Evolutionary conservation across 768 basidiomycete genomes (phyloP), one percentile per base, ranked within the genome.

Genomic region (Mycena sanguinolenta): DNA sequence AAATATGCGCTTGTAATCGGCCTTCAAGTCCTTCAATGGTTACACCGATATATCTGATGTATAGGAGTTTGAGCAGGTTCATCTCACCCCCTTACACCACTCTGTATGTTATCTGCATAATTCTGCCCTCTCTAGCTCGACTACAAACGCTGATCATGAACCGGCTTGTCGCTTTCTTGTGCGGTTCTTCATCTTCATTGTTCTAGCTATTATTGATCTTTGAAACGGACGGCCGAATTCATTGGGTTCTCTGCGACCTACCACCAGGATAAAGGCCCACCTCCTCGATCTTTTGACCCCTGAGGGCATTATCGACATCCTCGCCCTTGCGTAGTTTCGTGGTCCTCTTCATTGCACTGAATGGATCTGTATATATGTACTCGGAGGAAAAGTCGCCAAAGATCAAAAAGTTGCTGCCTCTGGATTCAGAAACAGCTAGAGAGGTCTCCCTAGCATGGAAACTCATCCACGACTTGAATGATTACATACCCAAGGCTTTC

Each of bases 101-200:
- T 0, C 4, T 42, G 39, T 42, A 4, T 6, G 39, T 34, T 34
- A 34, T 34, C 32, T 34, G 32, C 32, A 63, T 49, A 63, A 63
- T 17, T 10, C 32, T 0, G 13, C 53, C 1, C 28, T 38, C 4
- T 9, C 46, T 0, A 25, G 13, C 4, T 23, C 21, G 4, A 63
- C 61, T 8, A 63, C 61, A 4, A 63, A 63, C 8, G 61, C 50
- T 0, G 61, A 63, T 5, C 61, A 52, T 36, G 50, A 63, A 27
- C 49, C 61, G 0, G 61, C 50, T 7, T 34, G 49, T 3, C 61
- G 49, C 4, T 63, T 63, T 17, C 30, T 63, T 0, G 21, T 53
- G 0, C 61, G 50, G 1, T 53, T 63, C 0, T 63, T 63, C 32
- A 53, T 63, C 32, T 63, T 52, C 13, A 7, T 32, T 2, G n/a